Evolutionary conservation across 441 rosid genomes (phyloP), one percentile per base, ranked within the genome.

Genomic region (Pelargonium citronellum): DNA sequence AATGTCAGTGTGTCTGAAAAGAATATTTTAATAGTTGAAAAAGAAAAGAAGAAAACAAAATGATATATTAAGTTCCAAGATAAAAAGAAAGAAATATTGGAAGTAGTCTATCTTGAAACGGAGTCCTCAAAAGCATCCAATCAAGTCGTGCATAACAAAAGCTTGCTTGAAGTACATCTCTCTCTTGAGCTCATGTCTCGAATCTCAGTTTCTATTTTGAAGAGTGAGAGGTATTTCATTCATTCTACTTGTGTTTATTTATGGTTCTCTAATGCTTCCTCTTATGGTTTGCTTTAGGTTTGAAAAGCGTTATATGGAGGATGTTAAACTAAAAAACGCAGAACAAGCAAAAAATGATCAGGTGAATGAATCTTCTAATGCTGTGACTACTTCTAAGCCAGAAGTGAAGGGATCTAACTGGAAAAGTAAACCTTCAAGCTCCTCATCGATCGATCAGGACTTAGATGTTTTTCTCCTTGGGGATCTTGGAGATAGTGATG

Each of bases 401-500:
- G 83, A 71, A 46, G 67, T 64, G 5, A 72, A 73, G 68, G 77
- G 77, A 77, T 68, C 77, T 10, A 78, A 66, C 60, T 24, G 66
- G 77, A 70, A 67, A 47, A 75, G 68, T 75, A 87, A 77, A 81
- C 64, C 79, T 27, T 76, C 82, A 37, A 64, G 24, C 24, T 22
- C 24, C 24, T 22, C 24, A 22, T 22, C 24, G 24, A 22, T 75
- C 24, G 90, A 88, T 71, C 85, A 86, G 73, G 92, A 86, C 66
- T 79, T 86, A 80, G 92, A 88, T 68, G 72, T 69, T 46, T 88
- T 88, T 79, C 92, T 88, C 43, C 67, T 86, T 73, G 90, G 92
- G 24, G 24, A 22, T 22, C 24, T 22, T 69, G 90, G 79, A 70
- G 90, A 88, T 66, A 85, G 86, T 77, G 92, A 88, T 64, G 92